phyloP scores from a whole-genome alignment of 768 basidiomycete genomes.

The Kwoniella sp. region DNA sequence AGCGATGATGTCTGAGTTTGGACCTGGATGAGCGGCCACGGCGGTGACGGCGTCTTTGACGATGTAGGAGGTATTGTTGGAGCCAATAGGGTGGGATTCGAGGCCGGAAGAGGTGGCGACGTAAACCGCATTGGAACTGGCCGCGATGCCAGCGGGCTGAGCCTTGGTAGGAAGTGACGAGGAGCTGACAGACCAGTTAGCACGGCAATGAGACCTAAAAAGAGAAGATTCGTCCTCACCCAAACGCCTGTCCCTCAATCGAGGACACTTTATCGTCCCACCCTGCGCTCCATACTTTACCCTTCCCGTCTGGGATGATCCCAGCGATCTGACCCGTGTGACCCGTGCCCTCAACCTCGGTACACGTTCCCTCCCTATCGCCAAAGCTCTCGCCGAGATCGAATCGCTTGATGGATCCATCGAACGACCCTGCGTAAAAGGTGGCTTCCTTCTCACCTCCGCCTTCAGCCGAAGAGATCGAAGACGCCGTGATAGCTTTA shows the following conservation, averaged over 20 bases:
- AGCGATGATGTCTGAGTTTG: slow-evolving; percentile 25
- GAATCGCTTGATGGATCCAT: slow-evolving; percentile 57
- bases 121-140: slow-evolving; percentile 39
- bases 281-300: slow-evolving; percentile 70
- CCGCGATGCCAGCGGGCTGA: slow-evolving; percentile 51
- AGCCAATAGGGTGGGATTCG: slow-evolving; percentile 38
- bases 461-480: slow-evolving; percentile 14
- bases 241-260: slow-evolving; percentile 36
- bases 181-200: slow-evolving; percentile 31
- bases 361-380: slow-evolving; percentile 55
- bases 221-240: slow-evolving; percentile 32
- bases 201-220: not conserved
- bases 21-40: slow-evolving; percentile 37
- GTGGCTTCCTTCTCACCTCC: slow-evolving; percentile 58
- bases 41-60: slow-evolving; percentile 32
- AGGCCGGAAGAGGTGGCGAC: slow-evolving; percentile 45
- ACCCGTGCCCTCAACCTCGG: slow-evolving; percentile 62
- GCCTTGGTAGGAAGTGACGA: slow-evolving; percentile 42
- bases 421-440: slow-evolving; percentile 77
- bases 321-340: slow-evolving; percentile 74
- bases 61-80: not conserved
- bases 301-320: slow-evolving; percentile 61
- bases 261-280: slow-evolving; percentile 68
- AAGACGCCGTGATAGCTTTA: slow-evolving; percentile 70
- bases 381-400: slow-evolving; percentile 59